Evolutionary conservation across 1,284 basidiomycete genomes (phyloP).

Genomic region (Golubevia sp.): DNA sequence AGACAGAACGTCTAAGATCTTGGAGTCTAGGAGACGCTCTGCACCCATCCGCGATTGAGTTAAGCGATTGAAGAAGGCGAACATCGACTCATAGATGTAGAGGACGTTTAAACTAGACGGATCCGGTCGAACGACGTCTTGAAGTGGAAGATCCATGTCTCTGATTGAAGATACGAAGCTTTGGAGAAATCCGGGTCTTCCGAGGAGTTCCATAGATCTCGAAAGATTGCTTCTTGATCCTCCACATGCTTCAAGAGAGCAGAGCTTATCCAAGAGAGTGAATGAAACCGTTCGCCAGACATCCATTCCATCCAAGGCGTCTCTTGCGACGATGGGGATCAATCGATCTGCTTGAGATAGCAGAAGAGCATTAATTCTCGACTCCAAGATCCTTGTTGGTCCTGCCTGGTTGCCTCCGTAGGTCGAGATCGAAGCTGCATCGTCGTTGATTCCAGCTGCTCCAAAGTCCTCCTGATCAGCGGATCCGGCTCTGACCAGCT

Average conservation of each 20-base stretch:
- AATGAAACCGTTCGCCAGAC: slow-evolving; percentile 96
- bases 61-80: slow-evolving; percentile 83
- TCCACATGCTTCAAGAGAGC: slow-evolving; percentile 57
- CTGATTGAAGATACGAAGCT: slow-evolving; percentile 83
- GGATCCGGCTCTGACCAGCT: slow-evolving; percentile 65
- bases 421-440: slow-evolving; percentile 29
- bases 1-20: slow-evolving; percentile 76
- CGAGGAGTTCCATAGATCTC: slow-evolving; percentile 71
- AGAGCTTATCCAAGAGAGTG: slow-evolving; percentile 78
- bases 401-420: slow-evolving; percentile 26
- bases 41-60: slow-evolving; percentile 80
- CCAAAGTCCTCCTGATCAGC: slow-evolving; percentile 11
- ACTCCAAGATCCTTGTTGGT: slow-evolving; percentile 26
- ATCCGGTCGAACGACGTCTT: slow-evolving; percentile 81
- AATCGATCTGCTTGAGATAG: slow-evolving; percentile 72
- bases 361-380: slow-evolving; percentile 61
- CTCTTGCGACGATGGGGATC: slow-evolving; percentile 77
- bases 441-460: slow-evolving; percentile 22
- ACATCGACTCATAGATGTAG: slow-evolving; percentile 93
- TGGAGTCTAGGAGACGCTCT: slow-evolving; percentile 80
- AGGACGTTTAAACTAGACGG: slow-evolving; percentile 89
- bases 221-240: slow-evolving; percentile 19
- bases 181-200: slow-evolving; percentile 77
- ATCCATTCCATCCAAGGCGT: slow-evolving; percentile 90
- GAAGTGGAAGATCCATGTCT: slow-evolving; percentile 79